Conservation (phyloP, 2,329 filamentous ascomycete species). For the Tolypocladium ovalisporum region DNA sequence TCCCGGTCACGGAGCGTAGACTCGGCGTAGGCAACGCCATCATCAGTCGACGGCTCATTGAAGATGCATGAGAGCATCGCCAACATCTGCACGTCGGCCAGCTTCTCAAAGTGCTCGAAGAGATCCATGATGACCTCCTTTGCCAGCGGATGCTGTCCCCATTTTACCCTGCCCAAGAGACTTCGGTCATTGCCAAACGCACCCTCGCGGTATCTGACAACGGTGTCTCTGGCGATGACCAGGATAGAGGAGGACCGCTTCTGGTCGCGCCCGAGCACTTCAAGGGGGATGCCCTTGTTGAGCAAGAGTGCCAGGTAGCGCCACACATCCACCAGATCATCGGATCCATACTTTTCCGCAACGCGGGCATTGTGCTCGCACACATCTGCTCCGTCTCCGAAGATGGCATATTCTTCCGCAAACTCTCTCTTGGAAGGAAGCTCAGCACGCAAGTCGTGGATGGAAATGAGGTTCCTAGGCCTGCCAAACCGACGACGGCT, state of each 20-base stretch:
- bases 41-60: constrained; percentile 45
- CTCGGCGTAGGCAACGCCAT: constrained; percentile 46
- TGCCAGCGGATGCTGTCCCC: constrained; percentile 56
- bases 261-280: constrained; percentile 45
- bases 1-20: constrained; percentile 46
- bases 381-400: constrained; percentile 69
- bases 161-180: constrained; percentile 52
- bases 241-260: constrained; percentile 52
- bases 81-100: constrained; percentile 58
- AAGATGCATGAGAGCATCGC: constrained; percentile 64
- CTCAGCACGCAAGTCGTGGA: constrained; percentile 58
- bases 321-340: constrained; percentile 75
- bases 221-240: constrained; percentile 55
- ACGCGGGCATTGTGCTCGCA: constrained; percentile 76
- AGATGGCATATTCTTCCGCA: constrained; percentile 71
- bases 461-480: constrained; percentile 60
- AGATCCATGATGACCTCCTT: constrained; percentile 49
- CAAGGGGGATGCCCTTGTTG: constrained; percentile 62
- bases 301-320: constrained; percentile 68
- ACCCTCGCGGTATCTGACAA: constrained; percentile 23
- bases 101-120: constrained; percentile 52
- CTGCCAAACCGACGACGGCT: constrained; percentile 36
- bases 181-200: constrained; percentile 10
- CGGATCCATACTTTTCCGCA: constrained; percentile 58
- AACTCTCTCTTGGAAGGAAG: constrained; percentile 72